These are phyloP conservation scores for Rhodotorula sp. DNA, from an alignment of 1,284 basidiomycete species.

Conservation along the genomic window DNA sequence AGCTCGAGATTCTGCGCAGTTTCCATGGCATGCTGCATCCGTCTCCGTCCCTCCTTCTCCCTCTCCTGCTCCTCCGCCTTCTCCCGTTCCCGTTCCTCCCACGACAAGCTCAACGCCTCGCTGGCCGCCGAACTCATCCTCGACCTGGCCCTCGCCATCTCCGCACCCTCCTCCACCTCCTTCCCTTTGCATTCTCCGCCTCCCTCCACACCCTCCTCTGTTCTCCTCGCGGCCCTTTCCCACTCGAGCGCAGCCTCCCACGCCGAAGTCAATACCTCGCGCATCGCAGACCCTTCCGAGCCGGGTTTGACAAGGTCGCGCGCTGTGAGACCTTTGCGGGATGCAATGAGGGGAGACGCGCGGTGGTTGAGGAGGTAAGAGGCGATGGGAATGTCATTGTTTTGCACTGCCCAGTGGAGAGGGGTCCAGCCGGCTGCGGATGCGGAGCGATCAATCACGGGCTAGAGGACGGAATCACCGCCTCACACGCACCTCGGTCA, in stretches of 20 bases:
- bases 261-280: conserved; percentile 60
- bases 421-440: conserved; percentile 83
- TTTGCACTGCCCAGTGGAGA: conserved; percentile 86
- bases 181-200: conserved; percentile 61
- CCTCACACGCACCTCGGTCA: conserved; percentile 63
- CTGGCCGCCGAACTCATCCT: conserved; percentile 52
- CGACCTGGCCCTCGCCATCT: conserved; percentile 51
- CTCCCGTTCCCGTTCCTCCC: conserved; percentile 19
- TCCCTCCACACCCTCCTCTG: conserved; percentile 58
- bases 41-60: conserved; percentile 17
- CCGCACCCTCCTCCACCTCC: conserved; percentile 56
- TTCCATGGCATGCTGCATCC: conserved; percentile 35
- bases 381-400: conserved; percentile 84
- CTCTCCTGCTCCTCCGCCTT: conserved; percentile 16
- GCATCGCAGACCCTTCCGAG: conserved; percentile 63
- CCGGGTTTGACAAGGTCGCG: conserved; percentile 62
- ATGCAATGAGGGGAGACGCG: conserved; percentile 72
- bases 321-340: conserved; percentile 72
- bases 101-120: conserved; percentile 43
- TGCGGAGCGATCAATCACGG: conserved; percentile 2
- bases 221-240: conserved; percentile 58
- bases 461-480: conserved; percentile 1
- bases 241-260: conserved; percentile 59
- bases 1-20: conserved; percentile 38
- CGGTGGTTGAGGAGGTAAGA: conserved; percentile 90